Evolutionary conservation across 192 early-diverging fungal genomes (phyloP).

Genomic region (Piromyces sp.): DNA sequence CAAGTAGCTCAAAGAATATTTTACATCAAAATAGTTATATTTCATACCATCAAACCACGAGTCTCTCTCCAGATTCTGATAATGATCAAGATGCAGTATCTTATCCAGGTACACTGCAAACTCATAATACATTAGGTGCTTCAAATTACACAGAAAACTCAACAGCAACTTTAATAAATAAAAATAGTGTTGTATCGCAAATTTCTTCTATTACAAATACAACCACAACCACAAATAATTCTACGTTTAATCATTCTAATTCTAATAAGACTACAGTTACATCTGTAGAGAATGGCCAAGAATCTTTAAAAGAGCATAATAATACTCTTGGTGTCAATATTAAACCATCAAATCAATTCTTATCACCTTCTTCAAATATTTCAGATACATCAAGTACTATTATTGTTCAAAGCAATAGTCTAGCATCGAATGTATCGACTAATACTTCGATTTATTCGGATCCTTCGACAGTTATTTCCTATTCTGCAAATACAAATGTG

Average conservation of each 20-base stretch:
- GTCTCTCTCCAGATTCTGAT: neutral
- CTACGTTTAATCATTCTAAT: neutral
- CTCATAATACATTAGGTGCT: neutral
- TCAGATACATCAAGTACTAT: neutral
- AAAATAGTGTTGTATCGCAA: neutral
- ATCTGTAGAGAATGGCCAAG: neutral
- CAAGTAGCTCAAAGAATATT: neutral
- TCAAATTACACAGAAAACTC: neutral
- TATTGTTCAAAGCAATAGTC: neutral
- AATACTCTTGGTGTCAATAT: neutral
- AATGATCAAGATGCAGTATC: neutral
- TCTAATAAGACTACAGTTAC: neutral
- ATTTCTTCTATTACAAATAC: neutral
- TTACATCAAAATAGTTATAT: neutral
- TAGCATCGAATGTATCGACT: neutral
- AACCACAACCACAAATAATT: neutral
- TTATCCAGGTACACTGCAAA: neutral
- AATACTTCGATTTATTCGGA: neutral
- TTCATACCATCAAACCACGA: neutral
- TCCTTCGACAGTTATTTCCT: neutral
- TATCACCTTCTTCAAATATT: neutral
- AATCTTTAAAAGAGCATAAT: neutral
- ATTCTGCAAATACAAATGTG: neutral
- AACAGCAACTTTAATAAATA: neutral
- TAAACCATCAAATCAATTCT: neutral